phyloP scores from a whole-genome alignment of 2,329 filamentous ascomycete genomes.

The Alternaria atra region DNA sequence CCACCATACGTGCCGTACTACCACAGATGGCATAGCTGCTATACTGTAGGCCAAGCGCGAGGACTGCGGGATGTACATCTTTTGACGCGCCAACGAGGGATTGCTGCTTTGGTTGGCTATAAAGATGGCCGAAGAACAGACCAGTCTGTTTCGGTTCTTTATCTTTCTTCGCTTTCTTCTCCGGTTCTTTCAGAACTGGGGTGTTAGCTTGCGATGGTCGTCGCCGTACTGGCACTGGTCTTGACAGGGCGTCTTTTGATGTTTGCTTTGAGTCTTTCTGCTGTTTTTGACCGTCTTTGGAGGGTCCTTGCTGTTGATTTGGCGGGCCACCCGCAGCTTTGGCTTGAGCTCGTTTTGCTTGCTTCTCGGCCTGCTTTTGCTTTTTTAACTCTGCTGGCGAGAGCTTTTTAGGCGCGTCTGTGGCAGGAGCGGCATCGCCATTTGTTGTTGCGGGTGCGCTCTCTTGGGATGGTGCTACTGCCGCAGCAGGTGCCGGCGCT shows the following conservation, averaged over 20 bases:
- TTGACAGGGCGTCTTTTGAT: constrained; percentile 46
- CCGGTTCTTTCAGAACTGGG: constrained; percentile 40
- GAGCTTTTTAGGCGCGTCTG: constrained; percentile 62
- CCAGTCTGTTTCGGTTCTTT: constrained; percentile 63
- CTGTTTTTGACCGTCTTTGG: constrained; percentile 46
- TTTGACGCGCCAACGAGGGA: constrained; percentile 68
- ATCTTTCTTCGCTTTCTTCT: constrained; percentile 47
- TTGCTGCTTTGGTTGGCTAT: constrained; percentile 75
- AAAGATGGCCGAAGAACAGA: constrained; percentile 76
- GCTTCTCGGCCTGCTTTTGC: constrained; percentile 89
- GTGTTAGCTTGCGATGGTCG: constrained; percentile 40
- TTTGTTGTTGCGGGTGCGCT: constrained; percentile 26
- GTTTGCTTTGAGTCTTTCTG: constrained; percentile 47
- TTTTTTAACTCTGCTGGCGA: constrained; percentile 86
- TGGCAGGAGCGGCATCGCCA: constrained; percentile 32
- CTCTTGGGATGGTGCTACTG: constrained; percentile 19
- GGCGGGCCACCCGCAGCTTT: constrained; percentile 56
- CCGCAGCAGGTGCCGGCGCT: constrained; percentile 19
- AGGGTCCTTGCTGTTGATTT: constrained; percentile 48
- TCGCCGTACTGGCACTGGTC: constrained; percentile 44
- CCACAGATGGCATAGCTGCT: constrained; percentile 87
- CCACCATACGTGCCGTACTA: constrained; percentile 85
- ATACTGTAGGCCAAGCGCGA: constrained; percentile 89
- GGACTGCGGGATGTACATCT: constrained; percentile 84
- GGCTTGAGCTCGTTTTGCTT: constrained; percentile 78